phyloP scores from a whole-genome alignment of 345 rosid genomes.

The Draba incana region DNA sequence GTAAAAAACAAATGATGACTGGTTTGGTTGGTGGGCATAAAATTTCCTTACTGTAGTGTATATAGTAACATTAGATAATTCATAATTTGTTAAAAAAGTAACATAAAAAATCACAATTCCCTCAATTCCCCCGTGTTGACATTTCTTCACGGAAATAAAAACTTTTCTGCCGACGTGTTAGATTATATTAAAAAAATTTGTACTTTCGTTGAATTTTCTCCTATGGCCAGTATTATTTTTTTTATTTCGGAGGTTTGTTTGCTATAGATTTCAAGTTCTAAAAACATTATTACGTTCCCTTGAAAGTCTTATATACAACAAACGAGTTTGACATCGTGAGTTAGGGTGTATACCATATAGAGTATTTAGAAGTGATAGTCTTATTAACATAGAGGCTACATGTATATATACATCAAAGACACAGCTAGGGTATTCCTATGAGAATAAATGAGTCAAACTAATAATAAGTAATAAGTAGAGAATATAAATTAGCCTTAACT shows the following conservation, averaged over 20 bases:
- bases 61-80: no score
- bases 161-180: no score
- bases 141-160: neutral
- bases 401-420: no score
- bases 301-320: neutral
- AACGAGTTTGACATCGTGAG: neutral
- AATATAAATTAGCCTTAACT: no score
- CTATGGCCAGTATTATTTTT: neutral
- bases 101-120: neutral
- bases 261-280: neutral
- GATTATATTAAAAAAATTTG: neutral
- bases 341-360: no score
- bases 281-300: neutral
- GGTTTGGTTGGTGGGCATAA: conserved; percentile 9
- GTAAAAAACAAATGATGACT: neutral
- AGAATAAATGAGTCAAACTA: no score
- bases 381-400: no score
- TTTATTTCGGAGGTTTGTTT: neutral
- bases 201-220: neutral
- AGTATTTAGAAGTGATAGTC: no score
- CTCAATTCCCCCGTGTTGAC: neutral
- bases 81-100: neutral
- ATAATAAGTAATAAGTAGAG: no score
- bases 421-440: no score
- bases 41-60: neutral